Evolutionary conservation across 2,329 filamentous ascomycete genomes (phyloP), one percentile per base, ranked within the genome.

Genomic region (Colletotrichum lupini): DNA sequence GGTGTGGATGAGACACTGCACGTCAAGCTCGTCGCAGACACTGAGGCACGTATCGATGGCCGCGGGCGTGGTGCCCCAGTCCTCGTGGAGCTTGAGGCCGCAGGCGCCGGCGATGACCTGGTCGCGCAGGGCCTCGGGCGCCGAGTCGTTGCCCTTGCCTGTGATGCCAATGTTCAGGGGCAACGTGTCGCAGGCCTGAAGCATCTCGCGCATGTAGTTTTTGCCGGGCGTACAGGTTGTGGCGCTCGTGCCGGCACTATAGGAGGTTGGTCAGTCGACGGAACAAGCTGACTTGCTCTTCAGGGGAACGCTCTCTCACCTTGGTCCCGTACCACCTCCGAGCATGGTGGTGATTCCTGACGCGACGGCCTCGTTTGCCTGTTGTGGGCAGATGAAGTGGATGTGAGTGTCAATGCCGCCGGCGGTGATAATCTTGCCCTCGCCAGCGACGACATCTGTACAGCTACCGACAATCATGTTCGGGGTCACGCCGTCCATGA

Each of bases 301-400:
- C 19, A 56, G 67, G 60, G 24, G 0, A 57, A 22, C 12, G 24
- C 8, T 19, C 3, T 77, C 85, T 78, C 79, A 92, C 92, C 91
- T 96, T n/a, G 96, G 96, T 11, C 96, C 96, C 2, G 94, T 97
- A 9, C 96, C 96, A 58, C 96, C 96, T 67, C 95, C 96, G 3
- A 98, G 87, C 88, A 97, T 92, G 0, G 95, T 97, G 0, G 96
- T 98, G 75, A 98, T 91, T 59, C 96, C 96, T 16, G 94, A 93
- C 7, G 95, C 90, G 67, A 98, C 88, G 6, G 95, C 90, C 80
- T 98, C 96, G 35, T 94, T 85, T 1, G 92, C 92, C 83, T 98
- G 96, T 80, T 98, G 95, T 3, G 96, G 96, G 79, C 95, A 98
- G 81, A 98, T 98, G 79, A 96, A 94, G 82, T 98, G 96, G 75